Evolutionary conservation across 768 basidiomycete species (phyloP), one percentile per base, ranked within the genome.

Genomic region (Kwoniella newhampshirensis): DNA sequence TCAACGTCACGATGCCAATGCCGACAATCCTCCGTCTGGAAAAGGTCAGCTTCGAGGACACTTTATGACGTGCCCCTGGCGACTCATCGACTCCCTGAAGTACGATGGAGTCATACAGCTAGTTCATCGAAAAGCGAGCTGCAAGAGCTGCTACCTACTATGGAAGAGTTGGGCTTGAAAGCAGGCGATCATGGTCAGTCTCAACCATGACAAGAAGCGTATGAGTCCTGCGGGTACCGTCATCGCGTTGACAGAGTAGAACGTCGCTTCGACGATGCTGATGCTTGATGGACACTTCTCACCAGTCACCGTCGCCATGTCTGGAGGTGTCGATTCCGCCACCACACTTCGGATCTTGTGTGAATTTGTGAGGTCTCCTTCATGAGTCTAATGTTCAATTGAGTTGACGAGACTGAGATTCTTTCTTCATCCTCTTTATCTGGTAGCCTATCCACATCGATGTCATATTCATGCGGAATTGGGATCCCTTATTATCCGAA

Each of bases 381-480:
- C 23, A 32, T 32, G 32, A 6, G 13, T 32, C 32, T 56, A 2
- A 23, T n/a, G 23, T 26, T 1, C 30, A 35, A n/a, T n/a, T n/a
- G n/a, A n/a, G n/a, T n/a, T n/a, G n/a, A n/a, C n/a, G n/a, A n/a
- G n/a, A n/a, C n/a, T n/a, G n/a, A n/a, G n/a, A n/a, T n/a, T n/a
- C n/a, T n/a, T n/a, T n/a, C n/a, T n/a, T n/a, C 43, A 37, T 35
- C 23, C 32, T 15, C 32, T 32, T 32, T 32, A 13, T 30, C 1
- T 39, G 6, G 3, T 59, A 91, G 87, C 86, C 87, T 59, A 87
- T 85, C 62, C 85, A 91, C 68, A 80, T 94, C 1, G 87, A 87
- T 37, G 90, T 90, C 3, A 82, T 96, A 0, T 97, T 87, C 75
- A 98, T 98, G 93, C 83, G 90, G 20, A 97, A 98, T 58, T 98